Conservation (phyloP, 2,329 filamentous ascomycete genomes). For the Emergomyces pasteurianus region DNA sequence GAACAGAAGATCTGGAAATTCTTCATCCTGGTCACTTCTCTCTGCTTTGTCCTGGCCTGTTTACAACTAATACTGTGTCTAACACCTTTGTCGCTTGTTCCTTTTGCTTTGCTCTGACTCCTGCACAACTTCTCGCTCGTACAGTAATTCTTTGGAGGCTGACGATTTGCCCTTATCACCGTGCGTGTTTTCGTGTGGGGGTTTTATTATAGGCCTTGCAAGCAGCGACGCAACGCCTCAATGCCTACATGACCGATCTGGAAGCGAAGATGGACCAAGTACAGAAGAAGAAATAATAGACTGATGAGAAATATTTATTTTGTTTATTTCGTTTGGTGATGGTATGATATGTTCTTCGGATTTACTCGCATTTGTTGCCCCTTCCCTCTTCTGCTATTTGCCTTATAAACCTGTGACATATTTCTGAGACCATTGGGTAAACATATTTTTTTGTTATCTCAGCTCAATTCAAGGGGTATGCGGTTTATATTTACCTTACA, state of each 20-base stretch:
- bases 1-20: too few relatives aligned
- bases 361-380: background rate
- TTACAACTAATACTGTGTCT: background rate
- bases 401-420: background rate
- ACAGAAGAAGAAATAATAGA: conserved; percentile 52
- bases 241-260: conserved; percentile 67
- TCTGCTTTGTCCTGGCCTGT: background rate
- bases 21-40: background rate
- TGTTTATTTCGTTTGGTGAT: background rate
- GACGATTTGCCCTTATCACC: conserved; percentile 1
- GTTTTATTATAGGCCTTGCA: conserved; percentile 57
- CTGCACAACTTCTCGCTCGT: background rate
- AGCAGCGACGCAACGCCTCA: conserved; percentile 73
- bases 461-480: background rate
- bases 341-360: background rate
- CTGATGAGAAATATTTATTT: conserved; percentile 1
- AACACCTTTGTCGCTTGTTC: background rate
- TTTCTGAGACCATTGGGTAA: background rate
- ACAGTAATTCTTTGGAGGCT: conserved; percentile 1
- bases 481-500: background rate
- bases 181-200: conserved; percentile 5
- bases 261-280: conserved; percentile 65
- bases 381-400: background rate
- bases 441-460: background rate
- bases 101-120: background rate